A percentile compares a stretch with the other conserved stretches of the same genome.
Conservation (phyloP, 257 asterid species). For the Linaria vulgaris region DNA sequence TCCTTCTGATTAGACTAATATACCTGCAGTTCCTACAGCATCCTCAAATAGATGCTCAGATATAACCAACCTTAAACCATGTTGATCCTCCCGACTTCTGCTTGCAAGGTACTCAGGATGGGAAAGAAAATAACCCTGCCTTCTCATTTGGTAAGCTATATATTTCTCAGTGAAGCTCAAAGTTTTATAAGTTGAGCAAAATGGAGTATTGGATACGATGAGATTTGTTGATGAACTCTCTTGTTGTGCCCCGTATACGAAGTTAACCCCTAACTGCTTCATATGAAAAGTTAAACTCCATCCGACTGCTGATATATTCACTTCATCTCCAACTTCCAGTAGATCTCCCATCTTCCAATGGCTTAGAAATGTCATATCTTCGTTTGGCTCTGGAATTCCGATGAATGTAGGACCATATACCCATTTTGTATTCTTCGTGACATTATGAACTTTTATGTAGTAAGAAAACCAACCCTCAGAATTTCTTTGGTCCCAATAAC, state of each 20-base stretch:
- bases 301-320: not conserved
- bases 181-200: no score
- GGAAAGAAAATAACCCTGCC: not conserved
- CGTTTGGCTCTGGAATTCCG: not conserved
- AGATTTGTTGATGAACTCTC: not conserved
- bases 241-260: not conserved
- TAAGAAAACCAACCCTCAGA: not conserved
- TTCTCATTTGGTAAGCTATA: not conserved
- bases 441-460: not conserved
- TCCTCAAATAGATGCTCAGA: not conserved
- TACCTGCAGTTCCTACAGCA: not conserved
- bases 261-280: not conserved
- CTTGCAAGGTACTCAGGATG: not conserved
- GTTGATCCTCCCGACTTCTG: not conserved
- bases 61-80: not conserved
- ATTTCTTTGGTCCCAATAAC: not conserved
- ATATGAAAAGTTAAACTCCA: not conserved
- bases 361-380: conserved; percentile 1
- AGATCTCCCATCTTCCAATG: not conserved
- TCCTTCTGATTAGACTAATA: not conserved
- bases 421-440: not conserved
- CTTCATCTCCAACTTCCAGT: not conserved
- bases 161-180: not conserved
- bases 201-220: no score
- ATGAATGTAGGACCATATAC: conserved; percentile 4